Evolutionary conservation across 768 basidiomycete species (phyloP).

Genomic region (Leccinum olivaceopallidum): DNA sequence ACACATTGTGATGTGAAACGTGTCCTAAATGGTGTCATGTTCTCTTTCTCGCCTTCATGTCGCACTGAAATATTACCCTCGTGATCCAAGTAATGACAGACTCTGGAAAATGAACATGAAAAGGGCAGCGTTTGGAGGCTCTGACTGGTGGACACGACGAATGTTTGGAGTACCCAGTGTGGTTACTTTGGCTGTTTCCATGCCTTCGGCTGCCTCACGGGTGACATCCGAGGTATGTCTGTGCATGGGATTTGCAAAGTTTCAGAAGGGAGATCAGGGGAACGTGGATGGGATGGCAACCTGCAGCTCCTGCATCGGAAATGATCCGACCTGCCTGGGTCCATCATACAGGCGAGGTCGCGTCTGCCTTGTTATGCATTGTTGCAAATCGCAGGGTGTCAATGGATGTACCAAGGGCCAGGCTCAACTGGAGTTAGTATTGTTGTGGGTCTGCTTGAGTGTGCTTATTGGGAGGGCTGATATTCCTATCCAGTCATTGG

Average conservation of each 20-base stretch:
- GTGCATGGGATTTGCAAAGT: too few species aligned
- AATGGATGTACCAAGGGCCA: too few species aligned
- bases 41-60: not conserved
- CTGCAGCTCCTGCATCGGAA: not conserved
- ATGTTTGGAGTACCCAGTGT: not conserved
- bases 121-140: not conserved
- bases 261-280: too few species aligned
- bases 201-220: not conserved
- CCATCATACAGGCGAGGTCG: too few species aligned
- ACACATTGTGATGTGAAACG: not conserved
- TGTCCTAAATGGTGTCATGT: not conserved
- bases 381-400: too few species aligned
- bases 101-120: not conserved
- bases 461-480: too few species aligned
- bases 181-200: not conserved
- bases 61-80: not conserved
- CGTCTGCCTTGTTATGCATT: too few species aligned
- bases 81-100: not conserved
- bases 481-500: too few species aligned
- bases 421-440: too few species aligned
- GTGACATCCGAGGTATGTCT: too few species aligned
- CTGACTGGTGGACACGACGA: not conserved
- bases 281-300: too few species aligned
- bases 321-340: not conserved
- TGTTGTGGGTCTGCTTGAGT: too few species aligned